Conservation (phyloP, 2,329 filamentous ascomycete species). For the Cryphonectria carpinicola region DNA sequence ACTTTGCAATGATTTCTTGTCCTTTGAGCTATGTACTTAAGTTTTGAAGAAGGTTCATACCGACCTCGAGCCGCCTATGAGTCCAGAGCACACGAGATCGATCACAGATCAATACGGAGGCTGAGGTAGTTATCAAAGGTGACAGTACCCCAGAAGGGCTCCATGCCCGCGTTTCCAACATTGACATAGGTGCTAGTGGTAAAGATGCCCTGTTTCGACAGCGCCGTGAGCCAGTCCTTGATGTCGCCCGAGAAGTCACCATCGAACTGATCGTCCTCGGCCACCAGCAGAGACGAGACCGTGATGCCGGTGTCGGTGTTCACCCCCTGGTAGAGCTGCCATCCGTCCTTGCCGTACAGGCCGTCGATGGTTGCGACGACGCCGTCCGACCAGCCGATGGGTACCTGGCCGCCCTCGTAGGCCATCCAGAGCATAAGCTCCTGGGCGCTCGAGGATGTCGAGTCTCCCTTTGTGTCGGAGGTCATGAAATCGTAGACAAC, state of each 20-base stretch:
- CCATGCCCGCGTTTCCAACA: slow-evolving; percentile 45
- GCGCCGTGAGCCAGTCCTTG: slow-evolving; percentile 46
- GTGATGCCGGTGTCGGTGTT: slow-evolving; percentile 48
- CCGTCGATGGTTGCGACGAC: slow-evolving; percentile 41
- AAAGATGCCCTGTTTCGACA: slow-evolving; percentile 44
- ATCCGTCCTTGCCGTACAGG: slow-evolving; percentile 42
- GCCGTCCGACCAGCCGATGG: slow-evolving; percentile 45
- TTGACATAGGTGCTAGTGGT: slow-evolving; percentile 44
- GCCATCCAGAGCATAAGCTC: slow-evolving; percentile 51
- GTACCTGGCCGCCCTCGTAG: slow-evolving; percentile 48
- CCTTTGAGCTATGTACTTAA: no score
- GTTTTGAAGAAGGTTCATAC: no score
- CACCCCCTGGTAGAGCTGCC: slow-evolving; percentile 47
- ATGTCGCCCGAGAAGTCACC: slow-evolving; percentile 44
- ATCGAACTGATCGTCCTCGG: slow-evolving; percentile 41
- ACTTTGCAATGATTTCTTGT: background rate
- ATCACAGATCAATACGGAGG: slow-evolving; percentile 31
- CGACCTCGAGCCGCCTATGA: background rate
- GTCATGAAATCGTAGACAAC: slow-evolving; percentile 51
- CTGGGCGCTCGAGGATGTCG: slow-evolving; percentile 42
- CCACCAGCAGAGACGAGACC: slow-evolving; percentile 42
- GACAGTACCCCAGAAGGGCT: slow-evolving; percentile 33
- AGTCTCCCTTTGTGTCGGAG: slow-evolving; percentile 46
- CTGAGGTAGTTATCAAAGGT: slow-evolving; percentile 33
- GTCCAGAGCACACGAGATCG: background rate